Evolutionary conservation across 768 basidiomycete genomes (phyloP).

Genomic region (Suillus hirtellus): DNA sequence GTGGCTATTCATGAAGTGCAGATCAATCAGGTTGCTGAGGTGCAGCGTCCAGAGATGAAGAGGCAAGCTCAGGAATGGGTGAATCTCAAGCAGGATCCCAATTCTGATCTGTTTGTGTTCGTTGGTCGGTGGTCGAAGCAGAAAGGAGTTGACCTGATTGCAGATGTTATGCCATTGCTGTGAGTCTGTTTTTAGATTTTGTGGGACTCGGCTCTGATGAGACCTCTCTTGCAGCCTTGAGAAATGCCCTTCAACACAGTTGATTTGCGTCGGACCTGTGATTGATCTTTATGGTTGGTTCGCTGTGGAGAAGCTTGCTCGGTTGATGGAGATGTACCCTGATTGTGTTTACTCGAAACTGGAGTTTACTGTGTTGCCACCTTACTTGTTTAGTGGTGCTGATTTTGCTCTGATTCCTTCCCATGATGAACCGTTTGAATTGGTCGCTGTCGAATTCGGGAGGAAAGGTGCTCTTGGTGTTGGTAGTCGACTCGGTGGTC

Average conservation of each 20-base stretch:
- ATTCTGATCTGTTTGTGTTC: slow-evolving; percentile 91
- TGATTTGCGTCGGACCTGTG: slow-evolving; percentile 90
- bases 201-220: background rate
- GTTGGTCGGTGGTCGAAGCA: slow-evolving; percentile 99
- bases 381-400: slow-evolving; percentile 91
- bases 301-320: slow-evolving; percentile 89
- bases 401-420: slow-evolving; percentile 96
- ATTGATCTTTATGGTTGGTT: slow-evolving; percentile 95
- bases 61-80: slow-evolving; percentile 96
- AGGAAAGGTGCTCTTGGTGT: slow-evolving; percentile 96
- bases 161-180: slow-evolving; percentile 91
- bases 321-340: slow-evolving; percentile 93
- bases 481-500: slow-evolving; percentile 89
- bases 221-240: slow-evolving; percentile 56
- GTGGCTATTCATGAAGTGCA: slow-evolving; percentile 68
- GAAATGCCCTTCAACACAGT: slow-evolving; percentile 81
- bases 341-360: slow-evolving; percentile 93
- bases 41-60: slow-evolving; percentile 88
- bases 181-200: slow-evolving; percentile 38
- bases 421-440: slow-evolving; percentile 93
- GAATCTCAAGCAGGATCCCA: slow-evolving; percentile 85
- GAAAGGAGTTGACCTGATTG: slow-evolving; percentile 96
- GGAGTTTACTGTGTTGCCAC: slow-evolving; percentile 91
- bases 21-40: slow-evolving; percentile 80
- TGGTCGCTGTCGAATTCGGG: slow-evolving; percentile 96